These are phyloP conservation scores for Coemansia furcata DNA, from an alignment of 192 early-diverging fungal species.

Conservation along the genomic window DNA sequence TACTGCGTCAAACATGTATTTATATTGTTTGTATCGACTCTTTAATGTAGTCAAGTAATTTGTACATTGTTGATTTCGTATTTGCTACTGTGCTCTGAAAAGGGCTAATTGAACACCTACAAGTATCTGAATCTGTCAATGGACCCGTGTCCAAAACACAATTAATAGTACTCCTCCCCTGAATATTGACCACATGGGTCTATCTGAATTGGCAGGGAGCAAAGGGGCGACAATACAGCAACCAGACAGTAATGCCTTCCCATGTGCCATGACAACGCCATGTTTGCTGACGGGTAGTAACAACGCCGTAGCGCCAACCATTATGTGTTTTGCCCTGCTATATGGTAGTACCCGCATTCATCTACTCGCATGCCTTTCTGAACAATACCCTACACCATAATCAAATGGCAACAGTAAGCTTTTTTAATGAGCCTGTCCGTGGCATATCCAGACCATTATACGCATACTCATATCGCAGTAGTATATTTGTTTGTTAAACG, in stretches of 20 bases:
- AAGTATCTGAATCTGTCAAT: neutral
- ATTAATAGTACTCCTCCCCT: neutral
- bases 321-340: neutral
- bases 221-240: neutral
- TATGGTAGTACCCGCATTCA: neutral
- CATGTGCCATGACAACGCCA: neutral
- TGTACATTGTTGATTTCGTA: conserved; percentile 1
- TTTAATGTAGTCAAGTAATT: neutral
- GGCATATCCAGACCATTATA: neutral
- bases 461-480: neutral
- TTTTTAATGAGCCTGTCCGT: neutral
- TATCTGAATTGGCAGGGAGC: neutral
- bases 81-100: neutral
- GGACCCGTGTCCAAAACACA: neutral
- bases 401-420: neutral
- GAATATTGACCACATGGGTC: neutral
- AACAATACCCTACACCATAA: neutral
- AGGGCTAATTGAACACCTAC: neutral
- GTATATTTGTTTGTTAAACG: neutral
- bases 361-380: neutral
- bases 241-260: neutral
- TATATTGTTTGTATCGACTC: neutral
- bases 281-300: neutral
- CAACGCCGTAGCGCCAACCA: neutral
- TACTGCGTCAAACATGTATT: neutral